These are phyloP conservation scores for Lasiodiplodia sp. DNA, from an alignment of 2,329 filamentous ascomycete species.

Conservation along the genomic window DNA sequence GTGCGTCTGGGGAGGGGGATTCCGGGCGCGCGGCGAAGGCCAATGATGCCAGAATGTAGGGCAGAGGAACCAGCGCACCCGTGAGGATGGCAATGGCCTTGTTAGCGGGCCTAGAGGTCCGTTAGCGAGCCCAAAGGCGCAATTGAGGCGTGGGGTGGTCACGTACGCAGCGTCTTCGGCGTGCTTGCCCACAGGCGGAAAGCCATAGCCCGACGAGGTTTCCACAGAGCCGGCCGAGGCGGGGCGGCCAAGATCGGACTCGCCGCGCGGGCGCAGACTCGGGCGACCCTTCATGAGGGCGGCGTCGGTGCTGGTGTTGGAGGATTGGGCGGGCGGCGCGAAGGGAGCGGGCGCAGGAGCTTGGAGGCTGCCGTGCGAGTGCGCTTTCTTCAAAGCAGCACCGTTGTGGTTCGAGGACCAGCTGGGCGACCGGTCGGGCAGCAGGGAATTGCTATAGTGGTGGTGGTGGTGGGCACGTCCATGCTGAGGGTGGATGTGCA, in stretches of 20 bases:
- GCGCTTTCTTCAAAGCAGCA: conserved; percentile 38
- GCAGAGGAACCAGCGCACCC: conserved; percentile 58
- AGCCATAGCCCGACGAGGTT: conserved; percentile 23
- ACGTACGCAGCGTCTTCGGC: conserved; percentile 22
- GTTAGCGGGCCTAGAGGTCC: conserved; percentile 40
- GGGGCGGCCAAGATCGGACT: conserved; percentile 54
- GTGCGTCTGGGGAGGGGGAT: neutral
- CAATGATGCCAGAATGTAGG: conserved; percentile 56
- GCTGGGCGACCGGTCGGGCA: conserved; percentile 38
- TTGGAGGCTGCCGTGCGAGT: conserved; percentile 35
- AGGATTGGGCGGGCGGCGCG: neutral
- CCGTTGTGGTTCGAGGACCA: conserved; percentile 31
- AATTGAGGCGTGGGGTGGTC: conserved; percentile 8
- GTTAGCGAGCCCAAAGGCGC: neutral
- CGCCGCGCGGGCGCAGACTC: conserved; percentile 50
- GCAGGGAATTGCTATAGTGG: conserved; percentile 41
- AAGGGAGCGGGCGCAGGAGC: conserved; percentile 30
- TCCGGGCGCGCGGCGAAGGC: conserved; percentile 44
- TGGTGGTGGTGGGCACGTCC: conserved; percentile 49
- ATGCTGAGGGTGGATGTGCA: conserved; percentile 42
- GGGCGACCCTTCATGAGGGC: conserved; percentile 37
- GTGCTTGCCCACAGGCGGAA: conserved; percentile 4
- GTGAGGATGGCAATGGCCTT: conserved; percentile 57
- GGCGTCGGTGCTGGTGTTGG: neutral
- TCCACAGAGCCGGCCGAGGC: conserved; percentile 16